Evolutionary conservation across 2,329 filamentous ascomycete genomes (phyloP).

Genomic region (Phaeomoniella chlamydospora): DNA sequence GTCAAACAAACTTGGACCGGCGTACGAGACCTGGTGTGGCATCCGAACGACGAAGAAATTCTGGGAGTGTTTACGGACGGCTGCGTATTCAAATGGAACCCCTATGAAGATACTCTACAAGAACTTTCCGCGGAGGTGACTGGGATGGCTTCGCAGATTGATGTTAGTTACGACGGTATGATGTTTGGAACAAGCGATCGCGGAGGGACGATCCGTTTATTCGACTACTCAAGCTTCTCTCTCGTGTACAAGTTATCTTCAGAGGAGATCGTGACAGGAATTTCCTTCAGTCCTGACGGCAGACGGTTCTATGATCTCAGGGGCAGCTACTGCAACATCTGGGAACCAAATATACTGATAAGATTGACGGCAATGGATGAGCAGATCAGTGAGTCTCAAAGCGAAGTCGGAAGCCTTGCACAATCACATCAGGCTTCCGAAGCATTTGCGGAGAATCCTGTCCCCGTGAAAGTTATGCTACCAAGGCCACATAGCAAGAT

Average conservation of each 20-base stretch:
- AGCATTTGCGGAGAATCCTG: no score
- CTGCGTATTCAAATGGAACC: constrained; percentile 2
- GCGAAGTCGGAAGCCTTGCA: no score
- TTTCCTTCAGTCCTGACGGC: constrained; percentile 8
- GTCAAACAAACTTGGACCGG: not conserved
- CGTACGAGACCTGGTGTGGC: not conserved
- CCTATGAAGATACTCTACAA: constrained; percentile 5
- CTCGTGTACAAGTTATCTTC: constrained; percentile 5
- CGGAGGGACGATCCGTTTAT: constrained; percentile 7
- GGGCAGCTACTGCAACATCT: constrained; percentile 8
- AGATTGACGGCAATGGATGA: constrained; percentile 5
- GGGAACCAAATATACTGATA: constrained; percentile 10
- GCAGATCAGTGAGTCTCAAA: no score
- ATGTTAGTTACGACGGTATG: constrained; percentile 6
- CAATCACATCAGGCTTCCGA: no score
- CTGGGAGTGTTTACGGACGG: constrained; percentile 3
- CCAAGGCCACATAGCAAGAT: no score
- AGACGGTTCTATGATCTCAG: constrained; percentile 9
- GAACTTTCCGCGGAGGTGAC: no score
- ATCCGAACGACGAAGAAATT: constrained; percentile 1
- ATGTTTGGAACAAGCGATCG: constrained; percentile 7
- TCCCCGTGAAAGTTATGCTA: no score
- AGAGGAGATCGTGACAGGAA: constrained; percentile 5
- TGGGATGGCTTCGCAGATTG: constrained; percentile 7
- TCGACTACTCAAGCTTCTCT: constrained; percentile 5